Conservation (phyloP, 2,329 filamentous ascomycete genomes). For the Phoma sp. region DNA sequence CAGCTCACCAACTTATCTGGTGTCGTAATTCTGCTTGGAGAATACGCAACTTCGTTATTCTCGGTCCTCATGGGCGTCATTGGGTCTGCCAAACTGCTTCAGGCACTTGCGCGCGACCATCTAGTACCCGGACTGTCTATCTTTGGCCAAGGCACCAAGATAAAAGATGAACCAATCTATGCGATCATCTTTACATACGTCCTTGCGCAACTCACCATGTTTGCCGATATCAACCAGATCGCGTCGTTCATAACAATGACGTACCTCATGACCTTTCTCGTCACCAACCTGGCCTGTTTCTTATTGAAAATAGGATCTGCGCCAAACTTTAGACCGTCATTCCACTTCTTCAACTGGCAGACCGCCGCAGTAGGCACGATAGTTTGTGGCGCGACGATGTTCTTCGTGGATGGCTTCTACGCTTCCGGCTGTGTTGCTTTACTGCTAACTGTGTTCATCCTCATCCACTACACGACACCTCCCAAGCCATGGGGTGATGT, state of each 20-base stretch:
- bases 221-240: constrained; percentile 86
- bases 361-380: constrained; percentile 78
- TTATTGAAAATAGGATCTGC: constrained; percentile 85
- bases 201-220: constrained; percentile 79
- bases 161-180: constrained; percentile 75
- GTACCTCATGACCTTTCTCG: constrained; percentile 90
- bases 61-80: constrained; percentile 88
- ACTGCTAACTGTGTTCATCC: constrained; percentile 77
- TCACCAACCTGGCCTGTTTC: constrained; percentile 88
- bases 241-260: constrained; percentile 91
- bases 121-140: constrained; percentile 77
- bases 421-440: constrained; percentile 77
- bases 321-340: constrained; percentile 86
- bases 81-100: constrained; percentile 82
- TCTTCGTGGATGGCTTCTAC: constrained; percentile 85
- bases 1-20: constrained; percentile 81
- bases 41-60: constrained; percentile 84
- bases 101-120: constrained; percentile 81
- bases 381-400: constrained; percentile 83
- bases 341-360: constrained; percentile 88
- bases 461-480: constrained; percentile 85
- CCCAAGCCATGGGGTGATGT: constrained; percentile 92
- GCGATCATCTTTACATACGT: constrained; percentile 79
- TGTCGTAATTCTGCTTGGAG: constrained; percentile 76
- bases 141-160: constrained; percentile 76